phyloP scores from a whole-genome alignment of 805 yeast species.

The Spathaspora girioi region DNA sequence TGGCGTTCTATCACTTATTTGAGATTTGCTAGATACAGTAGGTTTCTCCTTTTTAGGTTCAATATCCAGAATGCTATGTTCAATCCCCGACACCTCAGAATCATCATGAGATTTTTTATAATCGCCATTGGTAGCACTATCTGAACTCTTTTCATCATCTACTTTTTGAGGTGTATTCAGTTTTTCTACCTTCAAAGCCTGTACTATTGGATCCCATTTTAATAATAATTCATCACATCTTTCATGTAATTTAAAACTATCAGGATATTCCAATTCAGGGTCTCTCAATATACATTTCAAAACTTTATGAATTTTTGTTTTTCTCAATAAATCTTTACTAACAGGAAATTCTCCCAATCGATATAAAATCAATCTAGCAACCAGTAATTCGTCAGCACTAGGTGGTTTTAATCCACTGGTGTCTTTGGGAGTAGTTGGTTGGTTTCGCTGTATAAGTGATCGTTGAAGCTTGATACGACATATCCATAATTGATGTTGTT shows the following conservation, averaged over 20 bases:
- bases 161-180: slow-evolving; percentile 3
- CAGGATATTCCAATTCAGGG: slow-evolving; percentile 36
- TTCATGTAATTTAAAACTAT: slow-evolving; percentile 44
- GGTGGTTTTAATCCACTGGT: slow-evolving; percentile 34
- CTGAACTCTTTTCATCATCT: not conserved
- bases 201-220: slow-evolving; percentile 39
- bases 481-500: slow-evolving; percentile 43
- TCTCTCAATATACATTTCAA: slow-evolving; percentile 44
- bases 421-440: slow-evolving; percentile 36
- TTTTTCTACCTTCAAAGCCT: slow-evolving; percentile 32
- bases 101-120: slow-evolving; percentile 14
- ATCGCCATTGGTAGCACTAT: slow-evolving; percentile 3
- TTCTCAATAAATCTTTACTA: slow-evolving; percentile 33
- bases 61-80: slow-evolving; percentile 8
- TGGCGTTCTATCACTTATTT: slow-evolving; percentile 1
- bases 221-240: slow-evolving; percentile 37
- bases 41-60: slow-evolving; percentile 3
- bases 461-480: slow-evolving; percentile 48
- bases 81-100: slow-evolving; percentile 22
- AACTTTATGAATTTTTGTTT: slow-evolving; percentile 51
- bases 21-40: not conserved
- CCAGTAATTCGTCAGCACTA: slow-evolving; percentile 41
- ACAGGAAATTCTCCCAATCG: slow-evolving; percentile 43
- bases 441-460: slow-evolving; percentile 44
- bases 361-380: slow-evolving; percentile 36